These are phyloP conservation scores for Colletotrichum trifolii DNA, from an alignment of 2,329 filamentous ascomycete genomes.

Conservation along the genomic window DNA sequence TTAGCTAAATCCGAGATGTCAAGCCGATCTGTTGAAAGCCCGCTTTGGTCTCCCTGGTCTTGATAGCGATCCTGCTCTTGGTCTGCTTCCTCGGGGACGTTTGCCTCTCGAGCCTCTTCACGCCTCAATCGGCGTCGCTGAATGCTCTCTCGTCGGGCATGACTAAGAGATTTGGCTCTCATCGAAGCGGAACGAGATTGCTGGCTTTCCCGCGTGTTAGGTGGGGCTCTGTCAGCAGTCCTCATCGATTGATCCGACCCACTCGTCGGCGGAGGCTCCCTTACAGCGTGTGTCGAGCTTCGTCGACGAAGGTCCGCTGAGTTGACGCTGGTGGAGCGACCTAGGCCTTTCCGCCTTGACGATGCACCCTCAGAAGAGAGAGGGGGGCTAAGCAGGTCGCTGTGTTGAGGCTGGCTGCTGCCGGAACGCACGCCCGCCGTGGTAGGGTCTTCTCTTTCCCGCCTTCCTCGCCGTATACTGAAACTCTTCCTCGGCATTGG, in stretches of 20 bases:
- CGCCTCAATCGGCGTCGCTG: constrained; percentile 83
- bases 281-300: constrained; percentile 56
- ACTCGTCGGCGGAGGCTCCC: constrained; percentile 79
- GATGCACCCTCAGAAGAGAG: constrained; percentile 68
- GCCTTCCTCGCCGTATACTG: constrained; percentile 75
- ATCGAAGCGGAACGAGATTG: constrained; percentile 71
- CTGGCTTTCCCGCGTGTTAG: constrained; percentile 61
- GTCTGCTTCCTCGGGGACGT: constrained; percentile 92
- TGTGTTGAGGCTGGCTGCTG: constrained; percentile 77
- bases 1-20: constrained; percentile 84
- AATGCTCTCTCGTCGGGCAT: constrained; percentile 90
- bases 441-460: constrained; percentile 62
- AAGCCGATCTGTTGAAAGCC: constrained; percentile 69
- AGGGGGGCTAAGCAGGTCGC: constrained; percentile 82
- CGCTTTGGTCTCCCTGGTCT: constrained; percentile 67
- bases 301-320: constrained; percentile 83
- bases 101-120: constrained; percentile 77
- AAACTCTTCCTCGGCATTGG: constrained; percentile 82
- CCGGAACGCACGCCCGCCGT: constrained; percentile 62
- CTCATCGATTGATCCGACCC: constrained; percentile 82
- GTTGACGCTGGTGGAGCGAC: constrained; percentile 91
- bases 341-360: constrained; percentile 75
- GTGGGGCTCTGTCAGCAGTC: constrained; percentile 62
- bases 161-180: constrained; percentile 87
- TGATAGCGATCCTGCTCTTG: constrained; percentile 61